Percentiles rank a stretch among this genome's conserved stretches.
Conservation (phyloP, 164 flowering plant genomes). For the Dillenia suffruticosa region DNA sequence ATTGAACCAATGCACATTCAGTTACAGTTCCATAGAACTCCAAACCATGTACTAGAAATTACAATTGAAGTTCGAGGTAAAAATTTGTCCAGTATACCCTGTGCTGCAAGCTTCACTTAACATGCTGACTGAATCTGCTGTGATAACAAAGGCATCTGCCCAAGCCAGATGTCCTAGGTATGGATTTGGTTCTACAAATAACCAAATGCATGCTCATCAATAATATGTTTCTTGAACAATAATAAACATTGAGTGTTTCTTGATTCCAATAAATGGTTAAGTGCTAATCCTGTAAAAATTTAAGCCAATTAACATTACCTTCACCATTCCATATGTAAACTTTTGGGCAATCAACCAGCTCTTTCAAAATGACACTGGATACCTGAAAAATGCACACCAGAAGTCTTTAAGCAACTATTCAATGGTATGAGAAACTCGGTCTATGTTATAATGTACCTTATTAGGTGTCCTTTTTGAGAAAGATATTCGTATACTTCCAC, state of each 20-base stretch:
- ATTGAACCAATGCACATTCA: too few species aligned
- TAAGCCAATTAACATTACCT: constrained; percentile 42
- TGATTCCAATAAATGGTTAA: too few species aligned
- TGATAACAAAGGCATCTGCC: constrained; percentile 95
- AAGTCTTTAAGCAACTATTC: too few species aligned
- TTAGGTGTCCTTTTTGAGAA: constrained; percentile 81
- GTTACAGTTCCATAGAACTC: too few species aligned
- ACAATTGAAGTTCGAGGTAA: too few species aligned
- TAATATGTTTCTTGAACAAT: too few species aligned
- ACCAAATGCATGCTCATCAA: too few species aligned
- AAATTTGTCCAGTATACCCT: constrained; percentile 48
- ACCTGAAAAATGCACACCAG: constrained; percentile 33
- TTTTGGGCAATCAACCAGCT: constrained; percentile 69
- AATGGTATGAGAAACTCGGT: too few species aligned
- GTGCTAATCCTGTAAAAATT: not conserved
- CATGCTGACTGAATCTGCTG: constrained; percentile 97
- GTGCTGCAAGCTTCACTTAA: constrained; percentile 98
- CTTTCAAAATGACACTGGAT: constrained; percentile 47
- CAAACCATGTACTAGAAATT: too few species aligned
- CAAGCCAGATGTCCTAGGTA: constrained; percentile 93
- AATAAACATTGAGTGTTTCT: too few species aligned
- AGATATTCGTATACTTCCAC: constrained; percentile 87
- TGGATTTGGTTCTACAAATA: constrained; percentile 74
- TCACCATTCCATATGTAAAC: constrained; percentile 85
- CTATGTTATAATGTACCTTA: constrained; percentile 39